phyloP scores from a whole-genome alignment of 1,284 basidiomycete species.

The Sanghuangporus weigelae region DNA sequence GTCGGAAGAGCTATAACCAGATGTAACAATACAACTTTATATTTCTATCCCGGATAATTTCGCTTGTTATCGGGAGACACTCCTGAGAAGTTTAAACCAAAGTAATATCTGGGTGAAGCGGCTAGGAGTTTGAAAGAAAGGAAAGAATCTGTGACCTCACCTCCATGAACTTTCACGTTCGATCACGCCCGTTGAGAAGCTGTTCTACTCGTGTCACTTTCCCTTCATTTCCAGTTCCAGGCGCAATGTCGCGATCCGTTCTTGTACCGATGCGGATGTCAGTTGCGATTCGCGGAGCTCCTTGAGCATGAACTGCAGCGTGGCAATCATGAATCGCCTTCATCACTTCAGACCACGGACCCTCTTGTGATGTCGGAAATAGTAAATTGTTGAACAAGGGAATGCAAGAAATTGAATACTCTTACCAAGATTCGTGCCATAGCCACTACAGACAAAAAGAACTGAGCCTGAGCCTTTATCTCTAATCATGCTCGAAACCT shows the following conservation, averaged over 20 bases:
- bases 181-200: slow-evolving; percentile 46
- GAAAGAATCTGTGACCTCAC: not conserved
- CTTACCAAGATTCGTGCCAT: slow-evolving; percentile 83
- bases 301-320: slow-evolving; percentile 76
- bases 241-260: slow-evolving; percentile 58
- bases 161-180: not conserved
- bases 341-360: slow-evolving; percentile 78
- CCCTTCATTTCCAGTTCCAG: slow-evolving; percentile 67
- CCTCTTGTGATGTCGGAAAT: slow-evolving; percentile 44
- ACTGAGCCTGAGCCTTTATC: not conserved
- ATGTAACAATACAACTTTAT: not conserved
- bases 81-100: no score
- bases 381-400: slow-evolving; percentile 8
- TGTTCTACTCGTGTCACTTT: slow-evolving; percentile 79
- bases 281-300: slow-evolving; percentile 71
- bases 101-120: no score
- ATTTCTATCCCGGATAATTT: not conserved
- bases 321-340: slow-evolving; percentile 86
- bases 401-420: not conserved
- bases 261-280: slow-evolving; percentile 93
- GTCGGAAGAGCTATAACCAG: slow-evolving; percentile 3
- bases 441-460: slow-evolving; percentile 51
- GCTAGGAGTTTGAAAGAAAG: no score
- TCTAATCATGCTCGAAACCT: not conserved
- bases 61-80: not conserved